Percentiles rank a stretch among this genome's conserved stretches.
phyloP scores from a whole-genome alignment of 805 yeast species.

The Spathaspora sp. region DNA sequence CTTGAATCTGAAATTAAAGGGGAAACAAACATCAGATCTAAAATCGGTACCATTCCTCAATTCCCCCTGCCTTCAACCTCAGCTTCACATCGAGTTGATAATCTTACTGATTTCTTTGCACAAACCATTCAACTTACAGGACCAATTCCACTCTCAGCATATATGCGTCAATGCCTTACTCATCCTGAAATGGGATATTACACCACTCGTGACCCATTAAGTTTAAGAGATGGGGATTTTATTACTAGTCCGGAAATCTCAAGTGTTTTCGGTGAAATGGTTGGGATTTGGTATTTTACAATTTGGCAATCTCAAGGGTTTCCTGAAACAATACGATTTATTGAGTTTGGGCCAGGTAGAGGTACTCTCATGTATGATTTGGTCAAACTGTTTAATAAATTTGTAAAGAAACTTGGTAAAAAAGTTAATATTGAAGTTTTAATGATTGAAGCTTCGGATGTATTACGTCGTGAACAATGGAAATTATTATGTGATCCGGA shows the following conservation, averaged over 20 bases:
- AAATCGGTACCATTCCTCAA: conserved; percentile 32
- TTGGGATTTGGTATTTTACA: conserved; percentile 68
- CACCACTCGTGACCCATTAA: conserved; percentile 72
- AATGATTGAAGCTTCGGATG: conserved; percentile 70
- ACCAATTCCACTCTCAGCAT: conserved; percentile 68
- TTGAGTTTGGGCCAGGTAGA: conserved; percentile 84
- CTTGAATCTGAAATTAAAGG: conserved; percentile 38
- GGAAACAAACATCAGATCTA: conserved; percentile 29
- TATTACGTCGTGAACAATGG: conserved; percentile 56
- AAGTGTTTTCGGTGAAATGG: conserved; percentile 81
- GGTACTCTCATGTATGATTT: conserved; percentile 76
- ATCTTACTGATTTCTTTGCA: conserved; percentile 35
- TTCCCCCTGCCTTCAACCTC: conserved; percentile 22
- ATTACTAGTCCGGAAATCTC: conserved; percentile 85
- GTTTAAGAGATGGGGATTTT: conserved; percentile 62
- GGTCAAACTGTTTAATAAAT: conserved; percentile 43
- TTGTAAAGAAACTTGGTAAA: conserved; percentile 39
- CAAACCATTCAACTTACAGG: conserved; percentile 66
- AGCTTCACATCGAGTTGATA: conserved; percentile 13
- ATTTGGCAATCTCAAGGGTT: conserved; percentile 55
- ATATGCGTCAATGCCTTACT: conserved; percentile 78
- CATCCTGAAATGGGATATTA: conserved; percentile 79
- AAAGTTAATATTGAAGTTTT: conserved; percentile 39
- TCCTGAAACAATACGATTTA: conserved; percentile 48
- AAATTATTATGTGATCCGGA: conserved; percentile 38